Base-by-base conservation (phyloP, 2,329 filamentous ascomycete genomes). In the Anisogramma anomala region DNA sequence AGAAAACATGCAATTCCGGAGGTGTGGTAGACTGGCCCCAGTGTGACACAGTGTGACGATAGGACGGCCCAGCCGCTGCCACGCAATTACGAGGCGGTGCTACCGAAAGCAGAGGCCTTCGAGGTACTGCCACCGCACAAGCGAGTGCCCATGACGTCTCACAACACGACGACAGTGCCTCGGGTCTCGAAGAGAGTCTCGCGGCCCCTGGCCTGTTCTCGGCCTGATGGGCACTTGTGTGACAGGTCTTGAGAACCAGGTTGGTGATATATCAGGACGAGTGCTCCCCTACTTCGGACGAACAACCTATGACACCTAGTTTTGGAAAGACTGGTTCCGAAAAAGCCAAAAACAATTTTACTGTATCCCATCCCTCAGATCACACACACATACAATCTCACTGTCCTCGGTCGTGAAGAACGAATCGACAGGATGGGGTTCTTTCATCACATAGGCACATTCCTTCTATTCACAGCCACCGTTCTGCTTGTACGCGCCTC, bases 371-470 rank as follows among this genome's bases (percentile, higher is more conserved):
- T 23, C 18, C 8, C 6, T 7, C 19, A 6, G 17, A 33, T 6
- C 32, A 19, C 17, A 13, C 32, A 19, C 8, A 6, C 14, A 23
- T 19, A 23, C 19, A 23, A 15, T 14, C 13, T 35, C 33, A 25
- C 33, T 4, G 18, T 25, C 19, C 33, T 17, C 15, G n/a, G 32
- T 36, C 4, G 38, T 39, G 42, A 33, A 42, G 10, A 6, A 42
- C 13, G 14, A 37, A 18, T 23, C 38, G 44, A 50, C 55, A 62
- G 38, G 42, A 72, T 72, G 69, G 62, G 61, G 44, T 65, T 69
- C 49, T 58, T 76, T 48, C 72, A 75, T 57, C 67, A 76, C 54
- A 57, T 77, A 40, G 75, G 74, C 56, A 71, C 71, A 20, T 67
- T 74, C 49, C 57, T 79, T 50, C 64, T 80, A 36, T 65, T 80